These are phyloP conservation scores for Exophiala xenobiotica DNA, from an alignment of 2,329 filamentous ascomycete genomes.

Conservation along the genomic window DNA sequence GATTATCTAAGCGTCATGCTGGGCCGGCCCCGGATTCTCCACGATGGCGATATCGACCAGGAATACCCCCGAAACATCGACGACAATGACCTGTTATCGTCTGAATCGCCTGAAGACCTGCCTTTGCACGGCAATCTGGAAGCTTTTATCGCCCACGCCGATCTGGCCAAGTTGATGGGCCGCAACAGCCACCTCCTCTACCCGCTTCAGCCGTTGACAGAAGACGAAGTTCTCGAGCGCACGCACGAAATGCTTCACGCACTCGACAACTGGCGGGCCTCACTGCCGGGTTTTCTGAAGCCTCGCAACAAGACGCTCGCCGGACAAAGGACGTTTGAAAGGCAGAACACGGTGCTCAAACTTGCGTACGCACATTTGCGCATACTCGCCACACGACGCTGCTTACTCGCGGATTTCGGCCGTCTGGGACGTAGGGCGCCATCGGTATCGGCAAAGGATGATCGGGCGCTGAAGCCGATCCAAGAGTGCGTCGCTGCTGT, in stretches of 20 bases:
- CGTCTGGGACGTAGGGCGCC: constrained; percentile 11
- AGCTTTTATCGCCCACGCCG: constrained; percentile 28
- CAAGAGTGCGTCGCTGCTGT: constrained; percentile 31
- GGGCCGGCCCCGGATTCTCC: constrained; percentile 59
- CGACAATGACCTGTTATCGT: constrained; percentile 56
- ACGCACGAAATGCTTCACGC: constrained; percentile 28
- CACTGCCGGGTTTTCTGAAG: constrained; percentile 32
- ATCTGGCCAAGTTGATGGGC: constrained; percentile 32
- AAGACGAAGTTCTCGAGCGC: constrained; percentile 28
- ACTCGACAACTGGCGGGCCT: constrained; percentile 28
- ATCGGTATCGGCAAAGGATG: constrained; percentile 11
- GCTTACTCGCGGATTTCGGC: constrained; percentile 29
- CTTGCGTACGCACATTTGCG: constrained; percentile 33
- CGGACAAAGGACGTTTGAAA: constrained; percentile 31
- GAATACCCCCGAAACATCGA: constrained; percentile 56
- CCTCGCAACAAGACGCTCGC: constrained; percentile 31
- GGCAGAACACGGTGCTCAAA: constrained; percentile 33
- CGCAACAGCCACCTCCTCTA: constrained; percentile 32
- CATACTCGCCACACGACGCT: constrained; percentile 32
- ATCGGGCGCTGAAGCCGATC: constrained; percentile 22
- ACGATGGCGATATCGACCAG: constrained; percentile 65
- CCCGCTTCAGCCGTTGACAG: constrained; percentile 27
- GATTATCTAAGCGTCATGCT: constrained; percentile 64
- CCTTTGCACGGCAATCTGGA: constrained; percentile 33
- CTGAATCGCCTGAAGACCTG: constrained; percentile 38